These are phyloP conservation scores for Neurospora sp. DNA, from an alignment of 495 filamentous ascomycete species.

Conservation along the genomic window DNA sequence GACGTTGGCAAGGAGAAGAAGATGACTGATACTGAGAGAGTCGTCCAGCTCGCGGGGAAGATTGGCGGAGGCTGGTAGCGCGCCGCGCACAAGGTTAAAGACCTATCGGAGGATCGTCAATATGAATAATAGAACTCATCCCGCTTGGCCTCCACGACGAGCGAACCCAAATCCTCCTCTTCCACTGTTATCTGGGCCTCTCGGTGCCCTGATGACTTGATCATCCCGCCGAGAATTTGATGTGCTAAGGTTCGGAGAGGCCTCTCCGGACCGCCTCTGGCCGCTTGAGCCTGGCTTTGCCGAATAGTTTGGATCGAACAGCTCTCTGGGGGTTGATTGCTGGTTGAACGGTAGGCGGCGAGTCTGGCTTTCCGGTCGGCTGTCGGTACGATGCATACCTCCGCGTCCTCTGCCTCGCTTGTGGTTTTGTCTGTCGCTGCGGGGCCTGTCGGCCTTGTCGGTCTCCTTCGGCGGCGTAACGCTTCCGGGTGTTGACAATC, in stretches of 20 bases:
- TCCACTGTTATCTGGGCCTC: conserved; percentile 66
- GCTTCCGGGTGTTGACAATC: conserved; percentile 37
- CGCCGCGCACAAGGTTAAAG: conserved; percentile 5
- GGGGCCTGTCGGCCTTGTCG: conserved; percentile 23
- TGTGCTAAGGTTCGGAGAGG: conserved; percentile 31
- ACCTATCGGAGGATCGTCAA: background rate
- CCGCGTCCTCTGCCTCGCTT: background rate
- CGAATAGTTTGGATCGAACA: conserved; percentile 68
- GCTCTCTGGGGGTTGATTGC: conserved; percentile 26
- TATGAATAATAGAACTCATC: conserved; percentile 19
- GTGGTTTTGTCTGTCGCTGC: conserved; percentile 8
- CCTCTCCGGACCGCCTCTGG: conserved; percentile 44
- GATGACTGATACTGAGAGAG: conserved; percentile 60
- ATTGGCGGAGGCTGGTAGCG: conserved; percentile 87
- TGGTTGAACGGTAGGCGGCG: conserved; percentile 8
- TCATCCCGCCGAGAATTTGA: conserved; percentile 38
- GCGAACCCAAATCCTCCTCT: conserved; percentile 59
- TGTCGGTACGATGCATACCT: conserved; percentile 3
- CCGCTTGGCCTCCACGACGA: conserved; percentile 23
- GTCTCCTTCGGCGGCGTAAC: conserved; percentile 49
- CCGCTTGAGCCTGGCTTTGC: conserved; percentile 45
- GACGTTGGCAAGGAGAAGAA: conserved; percentile 73
- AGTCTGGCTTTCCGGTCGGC: conserved; percentile 13
- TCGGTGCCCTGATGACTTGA: conserved; percentile 51
- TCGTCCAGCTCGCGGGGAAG: conserved; percentile 82